Evolutionary conservation across 177 flowering plant genomes (phyloP).

Genomic region (Vitis hybrid): DNA sequence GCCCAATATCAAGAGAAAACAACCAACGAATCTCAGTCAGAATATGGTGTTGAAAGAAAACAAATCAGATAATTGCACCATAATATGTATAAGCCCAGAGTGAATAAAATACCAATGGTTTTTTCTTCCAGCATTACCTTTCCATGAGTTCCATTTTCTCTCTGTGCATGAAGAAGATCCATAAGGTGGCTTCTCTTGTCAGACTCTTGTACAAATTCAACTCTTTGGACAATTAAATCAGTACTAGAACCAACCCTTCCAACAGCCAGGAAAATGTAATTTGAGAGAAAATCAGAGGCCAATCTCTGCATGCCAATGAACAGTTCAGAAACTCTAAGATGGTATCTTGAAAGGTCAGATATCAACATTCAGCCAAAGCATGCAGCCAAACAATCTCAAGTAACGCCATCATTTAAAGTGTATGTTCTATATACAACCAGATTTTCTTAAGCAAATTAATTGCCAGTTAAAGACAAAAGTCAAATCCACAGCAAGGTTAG

Average conservation of each 20-base stretch:
- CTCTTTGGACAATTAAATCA: slow-evolving; percentile 49
- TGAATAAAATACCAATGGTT: background rate
- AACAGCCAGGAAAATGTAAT: slow-evolving; percentile 57
- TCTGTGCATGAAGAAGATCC: slow-evolving; percentile 39
- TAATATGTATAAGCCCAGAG: background rate
- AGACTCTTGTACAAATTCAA: slow-evolving; percentile 47
- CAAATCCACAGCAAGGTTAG: too few relatives aligned
- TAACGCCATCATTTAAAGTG: too few relatives aligned
- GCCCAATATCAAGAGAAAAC: background rate
- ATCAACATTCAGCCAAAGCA: background rate
- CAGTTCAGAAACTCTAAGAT: too few relatives aligned
- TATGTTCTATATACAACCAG: too few relatives aligned
- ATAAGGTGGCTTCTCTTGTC: slow-evolving; percentile 44
- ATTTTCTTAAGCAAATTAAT: too few relatives aligned
- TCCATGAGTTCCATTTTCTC: slow-evolving; percentile 24
- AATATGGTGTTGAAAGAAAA: too few relatives aligned
- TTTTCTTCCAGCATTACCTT: slow-evolving; percentile 22
- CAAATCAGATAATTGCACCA: too few relatives aligned
- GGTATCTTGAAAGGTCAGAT: background rate
- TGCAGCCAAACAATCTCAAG: too few relatives aligned
- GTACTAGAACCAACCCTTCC: slow-evolving; percentile 70
- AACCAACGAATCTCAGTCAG: too few relatives aligned
- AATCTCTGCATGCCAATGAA: slow-evolving; percentile 39
- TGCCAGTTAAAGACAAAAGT: too few relatives aligned
- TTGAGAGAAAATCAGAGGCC: slow-evolving; percentile 58